phyloP scores from a whole-genome alignment of 202 grass and related monocot genomes.

The Hordeum pubiflorum region DNA sequence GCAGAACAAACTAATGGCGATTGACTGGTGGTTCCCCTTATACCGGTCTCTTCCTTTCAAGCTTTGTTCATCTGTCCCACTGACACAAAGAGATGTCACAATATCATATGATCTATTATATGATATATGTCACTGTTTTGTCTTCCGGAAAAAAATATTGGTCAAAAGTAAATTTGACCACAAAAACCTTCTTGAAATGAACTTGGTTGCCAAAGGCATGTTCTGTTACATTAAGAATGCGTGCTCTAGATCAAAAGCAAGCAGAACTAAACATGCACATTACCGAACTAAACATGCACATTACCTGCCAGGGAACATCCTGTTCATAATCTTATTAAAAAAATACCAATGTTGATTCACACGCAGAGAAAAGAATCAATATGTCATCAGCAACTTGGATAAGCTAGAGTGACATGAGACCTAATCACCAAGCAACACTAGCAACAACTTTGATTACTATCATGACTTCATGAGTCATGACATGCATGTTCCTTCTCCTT shows the following conservation, averaged over 20 bases:
- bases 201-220: slow-evolving; percentile 12
- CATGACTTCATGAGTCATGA: slow-evolving; percentile 41
- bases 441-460: slow-evolving; percentile 46
- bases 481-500: slow-evolving; percentile 40
- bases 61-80: slow-evolving; percentile 16
- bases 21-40: slow-evolving; percentile 16
- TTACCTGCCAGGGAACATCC: slow-evolving; percentile 29
- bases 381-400: slow-evolving; percentile 33
- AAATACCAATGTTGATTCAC: slow-evolving; percentile 14
- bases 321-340: slow-evolving; percentile 2
- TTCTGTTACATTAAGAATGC: slow-evolving; percentile 20
- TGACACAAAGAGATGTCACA: slow-evolving; percentile 7
- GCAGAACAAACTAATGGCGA: slow-evolving; percentile 46
- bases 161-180: slow-evolving; percentile 28
- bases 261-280: slow-evolving; percentile 27
- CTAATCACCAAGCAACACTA: slow-evolving; percentile 47
- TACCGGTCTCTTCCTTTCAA: slow-evolving; percentile 29
- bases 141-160: background rate
- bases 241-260: slow-evolving; percentile 20
- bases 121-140: background rate
- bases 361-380: slow-evolving; percentile 25
- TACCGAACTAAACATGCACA: slow-evolving; percentile 32
- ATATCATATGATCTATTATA: slow-evolving; percentile 3
- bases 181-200: background rate
- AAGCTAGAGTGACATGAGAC: slow-evolving; percentile 42